These are phyloP conservation scores for Heracleum sosnowskyi DNA, from an alignment of 129 eudicot genomes.

Conservation along the genomic window DNA sequence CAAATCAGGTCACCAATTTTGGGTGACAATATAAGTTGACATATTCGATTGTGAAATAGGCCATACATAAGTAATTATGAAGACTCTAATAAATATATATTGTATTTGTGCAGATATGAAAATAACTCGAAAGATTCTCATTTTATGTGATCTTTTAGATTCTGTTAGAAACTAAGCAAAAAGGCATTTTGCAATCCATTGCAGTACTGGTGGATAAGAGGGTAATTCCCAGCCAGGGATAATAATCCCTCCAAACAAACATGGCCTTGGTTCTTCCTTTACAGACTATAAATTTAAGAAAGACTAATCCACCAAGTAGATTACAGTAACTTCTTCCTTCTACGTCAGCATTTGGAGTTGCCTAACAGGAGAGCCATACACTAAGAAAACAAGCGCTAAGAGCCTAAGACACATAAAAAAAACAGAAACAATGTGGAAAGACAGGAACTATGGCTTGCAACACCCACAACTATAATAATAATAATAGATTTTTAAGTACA, in stretches of 20 bases:
- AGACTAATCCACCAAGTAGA: background rate
- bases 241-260: too few species aligned
- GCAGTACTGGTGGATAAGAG: background rate
- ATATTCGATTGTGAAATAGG: too few species aligned
- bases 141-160: background rate
- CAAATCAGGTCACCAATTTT: background rate
- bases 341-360: background rate
- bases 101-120: background rate
- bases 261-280: background rate
- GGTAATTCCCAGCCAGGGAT: background rate
- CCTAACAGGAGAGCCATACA: background rate
- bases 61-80: background rate
- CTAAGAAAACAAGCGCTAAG: background rate
- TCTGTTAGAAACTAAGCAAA: background rate
- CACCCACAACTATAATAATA: background rate
- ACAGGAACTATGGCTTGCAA: conserved; percentile 47
- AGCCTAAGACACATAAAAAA: background rate
- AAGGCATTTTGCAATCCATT: background rate
- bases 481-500: background rate
- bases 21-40: background rate
- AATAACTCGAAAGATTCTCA: background rate
- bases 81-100: background rate
- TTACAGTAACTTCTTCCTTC: background rate
- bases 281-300: background rate
- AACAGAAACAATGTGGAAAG: conserved; percentile 19